Evolutionary conservation across 2,329 filamentous ascomycete genomes (phyloP).

Genomic region (Clonostachys chloroleuca): DNA sequence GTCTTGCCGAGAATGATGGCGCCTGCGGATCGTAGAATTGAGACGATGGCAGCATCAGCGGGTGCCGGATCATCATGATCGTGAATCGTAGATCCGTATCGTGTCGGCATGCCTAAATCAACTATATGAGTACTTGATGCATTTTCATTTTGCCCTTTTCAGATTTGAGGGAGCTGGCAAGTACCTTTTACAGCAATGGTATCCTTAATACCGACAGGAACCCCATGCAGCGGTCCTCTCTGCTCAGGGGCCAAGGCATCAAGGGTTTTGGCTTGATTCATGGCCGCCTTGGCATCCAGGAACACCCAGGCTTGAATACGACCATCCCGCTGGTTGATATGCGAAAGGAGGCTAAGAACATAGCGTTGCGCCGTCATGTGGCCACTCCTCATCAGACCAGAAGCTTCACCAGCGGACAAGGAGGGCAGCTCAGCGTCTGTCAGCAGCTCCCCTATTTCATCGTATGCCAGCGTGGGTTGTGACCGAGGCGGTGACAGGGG

Average conservation of each 20-base stretch:
- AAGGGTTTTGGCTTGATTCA: slow-evolving; percentile 41
- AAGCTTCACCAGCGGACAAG: too few relatives aligned
- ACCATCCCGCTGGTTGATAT: slow-evolving; percentile 35
- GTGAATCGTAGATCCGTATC: slow-evolving; percentile 49
- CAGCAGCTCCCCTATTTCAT: too few relatives aligned
- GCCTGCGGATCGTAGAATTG: slow-evolving; percentile 43
- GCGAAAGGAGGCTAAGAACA: slow-evolving; percentile 37
- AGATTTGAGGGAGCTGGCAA: slow-evolving; percentile 11
- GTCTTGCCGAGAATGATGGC: slow-evolving; percentile 41
- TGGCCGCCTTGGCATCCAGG: slow-evolving; percentile 33
- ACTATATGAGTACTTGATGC: neutral
- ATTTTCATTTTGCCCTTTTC: neutral
- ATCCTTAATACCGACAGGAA: slow-evolving; percentile 55
- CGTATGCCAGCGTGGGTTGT: too few relatives aligned
- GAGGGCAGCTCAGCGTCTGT: too few relatives aligned
- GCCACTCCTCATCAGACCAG: slow-evolving; percentile 8
- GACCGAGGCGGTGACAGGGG: too few relatives aligned
- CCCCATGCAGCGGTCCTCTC: slow-evolving; percentile 51
- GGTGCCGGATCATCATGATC: slow-evolving; percentile 26
- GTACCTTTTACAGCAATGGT: slow-evolving; percentile 51
- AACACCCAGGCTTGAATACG: slow-evolving; percentile 46
- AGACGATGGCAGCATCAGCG: slow-evolving; percentile 45
- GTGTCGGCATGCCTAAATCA: slow-evolving; percentile 44
- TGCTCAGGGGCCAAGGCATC: slow-evolving; percentile 39
- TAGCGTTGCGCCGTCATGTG: slow-evolving; percentile 45